Base-by-base conservation (phyloP, 2,329 filamentous ascomycete species). In the Graphilbum sp. region DNA sequence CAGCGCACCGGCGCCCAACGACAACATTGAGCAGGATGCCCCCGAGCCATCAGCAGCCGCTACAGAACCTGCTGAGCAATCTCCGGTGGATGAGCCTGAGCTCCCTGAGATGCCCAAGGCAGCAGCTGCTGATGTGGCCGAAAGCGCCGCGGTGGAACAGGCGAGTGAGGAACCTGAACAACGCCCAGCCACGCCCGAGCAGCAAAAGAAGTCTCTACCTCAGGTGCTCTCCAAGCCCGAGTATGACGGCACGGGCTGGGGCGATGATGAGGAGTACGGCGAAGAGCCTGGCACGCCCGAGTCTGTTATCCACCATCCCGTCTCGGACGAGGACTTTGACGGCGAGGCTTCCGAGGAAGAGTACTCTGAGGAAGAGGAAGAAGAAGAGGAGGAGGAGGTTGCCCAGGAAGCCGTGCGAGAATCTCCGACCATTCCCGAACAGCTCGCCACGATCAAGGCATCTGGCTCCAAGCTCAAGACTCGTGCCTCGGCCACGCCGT, bases 391-490 rank as follows among this genome's bases (percentile, higher is more conserved):
- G 3, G 19, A 38, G 5, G 19, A 18, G 9, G 16, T 29, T 2
- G 29, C 24, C 15, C 35, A 41, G 3, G 29, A 24, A 3, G 23
- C 31, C 27, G 34, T 19, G 5, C 39, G 57, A 47, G 66, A 73
- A 34, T 72, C 74, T 0, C 74, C 75, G 2, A 66, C 66, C 27
- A 74, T 96, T 41, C 86, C 88, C 2, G 86, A 93, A 49, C 73
- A 76, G 34, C 62, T 84, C 35, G 85, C 88, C 5, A 95, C 88
- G 0, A 87, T 96, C 59, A 90, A 88, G 55, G 81, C 86, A 9
- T 77, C 81, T 18, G 83, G 85, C 8, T 84, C 83, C 11, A 85
- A 78, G 55, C 68, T 96, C 31, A 95, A 93, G 65, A 90, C 87
- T 0, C 73, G 88, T 25, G 75, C 85, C 15, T 95, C 88, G 2